These are phyloP conservation scores for Coprinopsis cinerea DNA, from an alignment of 768 basidiomycete species.

Conservation along the genomic window DNA sequence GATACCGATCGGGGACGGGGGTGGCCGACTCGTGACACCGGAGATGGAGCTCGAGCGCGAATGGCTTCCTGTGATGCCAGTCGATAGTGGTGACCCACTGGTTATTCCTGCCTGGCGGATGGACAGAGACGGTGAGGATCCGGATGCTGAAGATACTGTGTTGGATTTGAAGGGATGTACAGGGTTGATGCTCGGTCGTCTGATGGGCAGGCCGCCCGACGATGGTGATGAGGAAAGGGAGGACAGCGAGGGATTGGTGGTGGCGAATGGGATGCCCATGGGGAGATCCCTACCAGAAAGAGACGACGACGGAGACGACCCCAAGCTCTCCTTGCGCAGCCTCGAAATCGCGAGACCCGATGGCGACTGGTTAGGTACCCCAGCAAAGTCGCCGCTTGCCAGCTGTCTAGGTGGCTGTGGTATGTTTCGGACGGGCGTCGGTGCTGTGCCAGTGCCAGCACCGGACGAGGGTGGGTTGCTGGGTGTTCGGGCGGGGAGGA, in stretches of 20 bases:
- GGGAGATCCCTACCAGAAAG: slow-evolving; percentile 12
- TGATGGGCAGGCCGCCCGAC: slow-evolving; percentile 25
- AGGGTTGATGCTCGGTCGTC: slow-evolving; percentile 25
- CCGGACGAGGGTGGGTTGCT: too few species aligned
- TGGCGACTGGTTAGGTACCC: slow-evolving; percentile 15
- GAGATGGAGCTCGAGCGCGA: slow-evolving; percentile 16
- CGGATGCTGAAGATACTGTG: slow-evolving; percentile 27
- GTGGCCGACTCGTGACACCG: slow-evolving; percentile 12
- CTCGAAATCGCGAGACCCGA: slow-evolving; percentile 36
- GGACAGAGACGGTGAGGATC: slow-evolving; percentile 28
- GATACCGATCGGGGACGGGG: slow-evolving; percentile 22
- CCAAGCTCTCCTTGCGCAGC: slow-evolving; percentile 46
- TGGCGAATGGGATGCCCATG: slow-evolving; percentile 8
- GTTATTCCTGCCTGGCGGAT: slow-evolving; percentile 20
- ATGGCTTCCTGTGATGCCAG: slow-evolving; percentile 9
- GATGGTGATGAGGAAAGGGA: slow-evolving; percentile 27
- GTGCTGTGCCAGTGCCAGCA: too few species aligned
- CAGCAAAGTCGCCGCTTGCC: slow-evolving; percentile 9
- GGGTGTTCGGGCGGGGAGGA: slow-evolving; percentile 29
- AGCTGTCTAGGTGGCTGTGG: slow-evolving; percentile 9
- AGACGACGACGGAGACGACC: slow-evolving; percentile 24
- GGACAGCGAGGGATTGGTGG: slow-evolving; percentile 13
- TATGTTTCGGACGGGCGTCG: slow-evolving; percentile 7
- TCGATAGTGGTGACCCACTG: slow-evolving; percentile 8
- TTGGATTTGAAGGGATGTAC: slow-evolving; percentile 36